Evolutionary conservation across 192 early-diverging fungal species (phyloP), one percentile per base, ranked within the genome.

Genomic region (Oehlia diaphana): DNA sequence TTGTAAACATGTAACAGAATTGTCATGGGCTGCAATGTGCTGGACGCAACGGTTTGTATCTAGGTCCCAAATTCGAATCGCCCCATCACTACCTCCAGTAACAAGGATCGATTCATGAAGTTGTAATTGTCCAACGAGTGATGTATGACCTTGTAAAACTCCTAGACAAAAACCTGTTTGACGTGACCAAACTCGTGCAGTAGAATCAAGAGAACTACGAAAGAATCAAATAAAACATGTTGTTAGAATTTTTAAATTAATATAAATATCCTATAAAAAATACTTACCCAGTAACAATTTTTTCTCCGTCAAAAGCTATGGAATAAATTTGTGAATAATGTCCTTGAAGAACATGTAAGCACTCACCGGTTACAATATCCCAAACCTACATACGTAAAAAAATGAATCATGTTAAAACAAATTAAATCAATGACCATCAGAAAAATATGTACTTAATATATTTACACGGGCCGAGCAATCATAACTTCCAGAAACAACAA

Each of bases 271-370:
- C 2, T 42, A 64, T 64, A 21, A 12, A 23, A 37, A 42, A 35
- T 21, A 77, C 61, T 19, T 66, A 77, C 75, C 75, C 98, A 9
- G 93, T 94, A 21, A 96, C 94, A 39, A 95, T 93, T 71, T 93
- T 90, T 35, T 93, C 83, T 47, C 94, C 90, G 83, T 92, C 93
- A 79, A 97, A 93, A 3, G 95, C 97, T 75, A 99, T 94, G 4
- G 94, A 92, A 83, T 99, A 99, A 37, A 99, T 98, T 81, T 97
- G 96, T 72, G 95, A 92, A 69, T 90, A 90, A 83, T 99, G 98
- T 33, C 97, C 98, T 64, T 91, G 84, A 49, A 96, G 90, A 16
- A 87, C 85, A 85, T 94, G 90, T 42, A 92, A 77, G 73, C 91
- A 92, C 16, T 87, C 79, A 3, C 98, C 98, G 0, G 91, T 93